Percentiles rank a stretch among this genome's conserved stretches.
phyloP scores from a whole-genome alignment of 495 filamentous ascomycete genomes.

The Trichoderma gamsii region DNA sequence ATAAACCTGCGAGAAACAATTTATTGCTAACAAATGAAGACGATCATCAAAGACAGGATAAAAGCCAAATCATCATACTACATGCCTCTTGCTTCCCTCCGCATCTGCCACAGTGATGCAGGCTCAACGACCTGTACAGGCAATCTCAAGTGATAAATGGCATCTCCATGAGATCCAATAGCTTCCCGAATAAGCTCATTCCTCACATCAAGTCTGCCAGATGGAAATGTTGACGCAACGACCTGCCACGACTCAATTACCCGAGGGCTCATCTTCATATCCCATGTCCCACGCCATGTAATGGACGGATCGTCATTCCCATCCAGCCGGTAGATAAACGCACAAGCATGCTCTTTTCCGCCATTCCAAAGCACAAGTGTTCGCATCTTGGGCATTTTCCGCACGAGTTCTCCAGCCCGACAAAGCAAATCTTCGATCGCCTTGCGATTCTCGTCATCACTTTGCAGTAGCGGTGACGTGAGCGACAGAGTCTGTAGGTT shows the following conservation, averaged over 20 bases:
- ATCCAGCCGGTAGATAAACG: slow-evolving; percentile 27
- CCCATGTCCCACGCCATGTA: slow-evolving; percentile 29
- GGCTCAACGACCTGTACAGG: slow-evolving; percentile 20
- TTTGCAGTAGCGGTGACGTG: neutral
- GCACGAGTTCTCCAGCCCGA: neutral
- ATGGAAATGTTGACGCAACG: slow-evolving; percentile 21
- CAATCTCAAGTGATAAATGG: slow-evolving; percentile 21
- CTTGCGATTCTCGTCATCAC: neutral
- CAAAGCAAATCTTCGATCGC: neutral
- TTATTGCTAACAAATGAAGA: too few species aligned
- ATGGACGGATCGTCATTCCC: slow-evolving; percentile 18
- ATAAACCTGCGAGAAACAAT: too few species aligned
- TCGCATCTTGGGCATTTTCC: slow-evolving; percentile 26
- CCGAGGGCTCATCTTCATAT: slow-evolving; percentile 22
- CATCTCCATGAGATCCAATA: slow-evolving; percentile 19
- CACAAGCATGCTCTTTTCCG: slow-evolving; percentile 24
- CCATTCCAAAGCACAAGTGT: slow-evolving; percentile 30
- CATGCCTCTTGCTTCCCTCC: slow-evolving; percentile 15
- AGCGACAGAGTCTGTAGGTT: neutral
- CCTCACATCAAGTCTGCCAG: slow-evolving; percentile 4
- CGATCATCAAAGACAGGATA: too few species aligned
- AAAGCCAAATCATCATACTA: too few species aligned
- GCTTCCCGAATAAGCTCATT: slow-evolving; percentile 11
- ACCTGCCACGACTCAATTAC: slow-evolving; percentile 26
- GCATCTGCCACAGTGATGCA: slow-evolving; percentile 21